Evolutionary conservation across 2,329 filamentous ascomycete genomes (phyloP).

Genomic region (Aspergillus brasiliensis): DNA sequence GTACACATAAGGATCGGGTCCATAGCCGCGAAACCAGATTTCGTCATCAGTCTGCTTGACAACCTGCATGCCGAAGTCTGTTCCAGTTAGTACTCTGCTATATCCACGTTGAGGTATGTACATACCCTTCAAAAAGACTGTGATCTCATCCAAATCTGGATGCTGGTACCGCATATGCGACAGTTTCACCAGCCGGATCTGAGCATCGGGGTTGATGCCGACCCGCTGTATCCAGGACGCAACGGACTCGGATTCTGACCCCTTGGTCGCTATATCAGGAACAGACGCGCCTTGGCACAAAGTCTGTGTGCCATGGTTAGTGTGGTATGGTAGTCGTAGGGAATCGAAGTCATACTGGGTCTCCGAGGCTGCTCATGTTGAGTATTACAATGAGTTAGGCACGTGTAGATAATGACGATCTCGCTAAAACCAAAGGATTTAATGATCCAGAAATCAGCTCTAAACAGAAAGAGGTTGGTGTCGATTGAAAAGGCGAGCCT

Average conservation of each 20-base stretch:
- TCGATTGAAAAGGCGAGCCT: background rate
- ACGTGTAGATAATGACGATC: background rate
- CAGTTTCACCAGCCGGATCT: conserved; percentile 53
- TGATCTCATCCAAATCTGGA: conserved; percentile 52
- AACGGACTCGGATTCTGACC: conserved; percentile 19
- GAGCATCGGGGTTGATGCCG: conserved; percentile 47
- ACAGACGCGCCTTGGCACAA: conserved; percentile 19
- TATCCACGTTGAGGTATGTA: background rate
- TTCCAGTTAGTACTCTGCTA: background rate
- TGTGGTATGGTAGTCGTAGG: too few relatives aligned
- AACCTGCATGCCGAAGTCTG: conserved; percentile 39
- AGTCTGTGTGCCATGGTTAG: background rate
- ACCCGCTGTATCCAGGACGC: conserved; percentile 23
- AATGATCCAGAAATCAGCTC: background rate
- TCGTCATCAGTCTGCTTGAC: conserved; percentile 31
- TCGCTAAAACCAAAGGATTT: too few relatives aligned
- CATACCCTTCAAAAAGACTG: conserved; percentile 26
- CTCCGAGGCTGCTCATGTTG: background rate
- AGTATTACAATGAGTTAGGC: background rate
- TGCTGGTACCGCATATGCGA: conserved; percentile 60
- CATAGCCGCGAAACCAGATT: conserved; percentile 26
- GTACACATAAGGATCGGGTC: conserved; percentile 23
- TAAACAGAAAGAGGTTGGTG: background rate
- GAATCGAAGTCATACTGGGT: background rate
- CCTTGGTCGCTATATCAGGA: conserved; percentile 21